Conservation (phyloP, 2,329 filamentous ascomycete genomes). For the Aspergillus hiratsukae region DNA sequence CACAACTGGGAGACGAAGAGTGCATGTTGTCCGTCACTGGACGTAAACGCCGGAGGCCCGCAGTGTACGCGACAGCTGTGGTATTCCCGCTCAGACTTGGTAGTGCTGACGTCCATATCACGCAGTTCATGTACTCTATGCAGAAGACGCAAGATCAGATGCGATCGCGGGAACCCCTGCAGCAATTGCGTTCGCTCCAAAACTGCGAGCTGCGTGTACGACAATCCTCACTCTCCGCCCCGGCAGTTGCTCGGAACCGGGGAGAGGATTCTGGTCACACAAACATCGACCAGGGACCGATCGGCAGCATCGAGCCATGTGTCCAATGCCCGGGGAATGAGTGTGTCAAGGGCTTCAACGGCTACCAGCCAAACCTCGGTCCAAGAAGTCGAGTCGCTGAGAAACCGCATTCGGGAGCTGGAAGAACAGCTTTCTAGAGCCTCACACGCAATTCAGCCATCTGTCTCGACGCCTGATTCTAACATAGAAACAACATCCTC, state of each 20-base stretch:
- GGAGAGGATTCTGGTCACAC: not conserved
- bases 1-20: not conserved
- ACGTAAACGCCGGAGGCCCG: constrained; percentile 40
- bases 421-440: constrained; percentile 40
- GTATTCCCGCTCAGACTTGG: not conserved
- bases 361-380: constrained; percentile 18
- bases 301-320: constrained; percentile 8
- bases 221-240: constrained; percentile 7
- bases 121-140: constrained; percentile 54
- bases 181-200: constrained; percentile 51
- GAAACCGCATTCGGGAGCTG: constrained; percentile 39
- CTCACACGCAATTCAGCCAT: constrained; percentile 10
- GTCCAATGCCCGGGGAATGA: constrained; percentile 6
- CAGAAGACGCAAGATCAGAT: constrained; percentile 58
- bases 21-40: constrained; percentile 23
- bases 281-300: constrained; percentile 2
- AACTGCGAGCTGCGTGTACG: constrained; percentile 22
- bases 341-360: constrained; percentile 18
- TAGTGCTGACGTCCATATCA: constrained; percentile 7
- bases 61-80: constrained; percentile 34
- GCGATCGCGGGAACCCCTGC: constrained; percentile 57
- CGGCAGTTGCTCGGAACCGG: constrained; percentile 2
- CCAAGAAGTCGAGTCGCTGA: constrained; percentile 37
- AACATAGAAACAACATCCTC: constrained; percentile 38
- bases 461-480: constrained; percentile 17